These are phyloP conservation scores for Colletotrichum sp. DNA, from an alignment of 2,329 filamentous ascomycete species.

Conservation along the genomic window DNA sequence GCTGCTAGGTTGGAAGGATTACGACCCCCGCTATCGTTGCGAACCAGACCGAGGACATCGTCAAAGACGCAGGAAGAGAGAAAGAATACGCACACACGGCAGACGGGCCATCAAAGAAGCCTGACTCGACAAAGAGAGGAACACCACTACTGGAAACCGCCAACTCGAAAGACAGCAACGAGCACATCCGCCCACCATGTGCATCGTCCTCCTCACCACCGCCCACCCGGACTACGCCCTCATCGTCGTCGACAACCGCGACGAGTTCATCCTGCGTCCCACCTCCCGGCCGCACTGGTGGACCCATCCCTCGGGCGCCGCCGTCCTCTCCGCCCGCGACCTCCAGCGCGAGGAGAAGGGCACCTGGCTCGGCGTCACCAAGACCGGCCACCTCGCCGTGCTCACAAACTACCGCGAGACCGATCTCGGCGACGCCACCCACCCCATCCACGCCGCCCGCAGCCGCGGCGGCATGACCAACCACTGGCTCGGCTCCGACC, in stretches of 20 bases:
- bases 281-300: constrained; percentile 71
- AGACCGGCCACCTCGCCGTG: constrained; percentile 64
- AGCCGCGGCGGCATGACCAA: constrained; percentile 70
- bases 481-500: constrained; percentile 60
- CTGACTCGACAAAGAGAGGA: neutral
- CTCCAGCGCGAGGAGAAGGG: constrained; percentile 66
- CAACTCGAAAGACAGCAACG: neutral
- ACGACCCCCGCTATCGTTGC: neutral
- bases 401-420: constrained; percentile 72
- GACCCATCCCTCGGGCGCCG: constrained; percentile 48
- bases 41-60: neutral
- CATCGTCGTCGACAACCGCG: constrained; percentile 79
- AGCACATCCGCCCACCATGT: constrained; percentile 56
- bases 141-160: neutral
- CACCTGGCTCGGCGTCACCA: constrained; percentile 70
- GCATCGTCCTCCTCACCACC: constrained; percentile 78
- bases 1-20: neutral
- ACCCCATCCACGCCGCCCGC: constrained; percentile 58
- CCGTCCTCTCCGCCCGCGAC: constrained; percentile 65
- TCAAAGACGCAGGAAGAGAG: neutral
- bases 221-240: constrained; percentile 77
- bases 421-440: constrained; percentile 50
- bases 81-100: neutral
- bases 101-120: neutral
- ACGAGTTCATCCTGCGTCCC: constrained; percentile 72